phyloP scores from a whole-genome alignment of 176 grass and related monocot genomes.

The Ensete glaucum region DNA sequence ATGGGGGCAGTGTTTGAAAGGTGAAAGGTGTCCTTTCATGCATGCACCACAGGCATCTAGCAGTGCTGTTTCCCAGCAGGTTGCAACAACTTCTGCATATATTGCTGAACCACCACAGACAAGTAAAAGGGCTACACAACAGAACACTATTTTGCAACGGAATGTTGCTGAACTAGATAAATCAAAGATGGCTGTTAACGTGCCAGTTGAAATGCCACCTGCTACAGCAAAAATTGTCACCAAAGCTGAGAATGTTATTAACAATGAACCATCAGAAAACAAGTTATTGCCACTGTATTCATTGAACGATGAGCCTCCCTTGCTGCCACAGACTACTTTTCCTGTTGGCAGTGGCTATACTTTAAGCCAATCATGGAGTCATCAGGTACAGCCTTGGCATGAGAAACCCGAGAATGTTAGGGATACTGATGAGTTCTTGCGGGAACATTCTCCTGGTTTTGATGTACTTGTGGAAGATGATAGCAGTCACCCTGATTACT shows the following conservation, averaged over 20 bases:
- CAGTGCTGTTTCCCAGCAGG: conserved; percentile 39
- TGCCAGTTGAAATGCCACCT: background rate
- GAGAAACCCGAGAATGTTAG: conserved; percentile 56
- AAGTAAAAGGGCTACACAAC: conserved; percentile 33
- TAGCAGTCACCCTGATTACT: conserved; percentile 50
- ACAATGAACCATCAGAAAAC: background rate
- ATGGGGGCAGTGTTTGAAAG: conserved; percentile 90
- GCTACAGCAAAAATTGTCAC: background rate
- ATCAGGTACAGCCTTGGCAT: conserved; percentile 29
- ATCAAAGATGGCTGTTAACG: conserved; percentile 19
- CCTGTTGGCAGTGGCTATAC: conserved; percentile 28
- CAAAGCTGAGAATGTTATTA: background rate
- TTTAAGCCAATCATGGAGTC: conserved; percentile 35
- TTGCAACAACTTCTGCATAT: conserved; percentile 33
- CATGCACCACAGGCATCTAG: conserved; percentile 45
- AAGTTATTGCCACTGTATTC: background rate
- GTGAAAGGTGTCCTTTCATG: conserved; percentile 73
- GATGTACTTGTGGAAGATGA: conserved; percentile 90
- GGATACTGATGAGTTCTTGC: conserved; percentile 59
- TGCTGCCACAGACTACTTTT: conserved; percentile 32
- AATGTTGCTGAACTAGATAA: conserved; percentile 19
- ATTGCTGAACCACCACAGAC: conserved; percentile 27
- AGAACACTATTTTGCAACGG: conserved; percentile 15
- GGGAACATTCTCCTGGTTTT: conserved; percentile 86
- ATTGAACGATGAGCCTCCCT: conserved; percentile 40